Evolutionary conservation across 257 asterid genomes (phyloP).

Genomic region (Solanum bulbocastanum): DNA sequence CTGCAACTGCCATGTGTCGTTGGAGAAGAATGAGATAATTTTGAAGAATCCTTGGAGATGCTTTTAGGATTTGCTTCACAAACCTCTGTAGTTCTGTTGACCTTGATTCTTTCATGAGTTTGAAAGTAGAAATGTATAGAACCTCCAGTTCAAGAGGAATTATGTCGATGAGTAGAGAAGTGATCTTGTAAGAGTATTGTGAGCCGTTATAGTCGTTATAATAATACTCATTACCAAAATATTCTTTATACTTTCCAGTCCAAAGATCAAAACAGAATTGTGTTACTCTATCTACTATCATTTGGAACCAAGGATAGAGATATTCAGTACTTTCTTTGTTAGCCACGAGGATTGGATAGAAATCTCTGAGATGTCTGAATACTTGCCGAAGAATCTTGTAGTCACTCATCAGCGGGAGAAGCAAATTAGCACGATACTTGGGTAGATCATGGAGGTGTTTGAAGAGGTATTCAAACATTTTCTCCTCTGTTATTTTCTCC

Average conservation of each 20-base stretch:
- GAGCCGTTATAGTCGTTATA: rapidly evolving
- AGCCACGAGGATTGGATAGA: not conserved
- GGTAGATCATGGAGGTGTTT: not conserved
- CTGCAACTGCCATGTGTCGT: not conserved
- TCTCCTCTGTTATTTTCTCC: not conserved
- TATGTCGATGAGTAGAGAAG: not conserved
- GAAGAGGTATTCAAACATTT: not conserved
- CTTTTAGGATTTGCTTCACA: not conserved
- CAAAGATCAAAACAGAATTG: not conserved
- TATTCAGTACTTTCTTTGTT: not conserved
- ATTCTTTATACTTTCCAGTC: not conserved
- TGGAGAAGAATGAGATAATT: not conserved
- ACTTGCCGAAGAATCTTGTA: not conserved
- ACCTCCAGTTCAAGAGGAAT: not conserved
- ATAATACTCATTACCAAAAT: too few species aligned
- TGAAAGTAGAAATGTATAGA: not conserved
- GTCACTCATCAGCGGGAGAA: not conserved
- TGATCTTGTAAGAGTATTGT: not conserved
- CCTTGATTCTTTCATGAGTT: not conserved
- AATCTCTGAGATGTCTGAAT: not conserved
- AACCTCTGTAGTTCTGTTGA: not conserved
- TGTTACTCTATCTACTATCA: not conserved
- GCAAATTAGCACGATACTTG: not conserved
- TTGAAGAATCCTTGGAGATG: not conserved
- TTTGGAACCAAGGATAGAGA: too few species aligned